Base-by-base conservation (phyloP, 306 rosid genomes). In the Cicer chorassanicum region DNA sequence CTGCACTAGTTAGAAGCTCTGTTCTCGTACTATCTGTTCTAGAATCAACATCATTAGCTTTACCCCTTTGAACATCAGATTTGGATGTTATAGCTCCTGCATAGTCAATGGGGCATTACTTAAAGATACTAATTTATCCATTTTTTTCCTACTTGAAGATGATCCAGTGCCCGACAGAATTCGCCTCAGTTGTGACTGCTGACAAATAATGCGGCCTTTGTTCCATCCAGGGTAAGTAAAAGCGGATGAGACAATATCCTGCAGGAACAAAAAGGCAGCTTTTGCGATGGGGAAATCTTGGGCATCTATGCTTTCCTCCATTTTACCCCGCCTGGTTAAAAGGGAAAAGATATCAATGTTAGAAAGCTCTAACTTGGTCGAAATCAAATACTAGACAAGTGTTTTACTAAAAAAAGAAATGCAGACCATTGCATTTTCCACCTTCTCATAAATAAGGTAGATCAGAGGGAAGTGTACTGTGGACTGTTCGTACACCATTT, bases 181-280 rank as follows among this genome's bases (percentile, higher is more conserved):
- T 80, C 63, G 87, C 85, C 86, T 89, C 63, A 95, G 92, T 82
- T 90, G 97, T 76, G 92, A 75, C 62, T 84, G 86, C 80, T 68
- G 95, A 83, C 99, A 95, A 84, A 92, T 70, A 77, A 95, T 84
- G 79, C 99, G 91, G 67, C 99, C 96, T 46, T 82, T 87, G 89
- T 90, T 95, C 98, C 99, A 95, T 46, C 78, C 70, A 4, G 98
- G 89, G 82, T 88, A 94, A 45, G 73, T 68, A 60, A 92, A 90
- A 75, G 88, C 85, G 0, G 89, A 86, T 16, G 88, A 68, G 53
- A 82, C 82, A 36, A 82, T 87, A 70, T 89, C 98, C 83, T 86
- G 91, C 60, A 95, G 86, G 84, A 92, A 89, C 48, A 88, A 84
- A 73, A 84, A 85, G 41, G 89, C 93, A 72, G 93, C 89, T 89